Conservation (phyloP, 768 basidiomycete genomes). For the Lactarius hatsudake region DNA sequence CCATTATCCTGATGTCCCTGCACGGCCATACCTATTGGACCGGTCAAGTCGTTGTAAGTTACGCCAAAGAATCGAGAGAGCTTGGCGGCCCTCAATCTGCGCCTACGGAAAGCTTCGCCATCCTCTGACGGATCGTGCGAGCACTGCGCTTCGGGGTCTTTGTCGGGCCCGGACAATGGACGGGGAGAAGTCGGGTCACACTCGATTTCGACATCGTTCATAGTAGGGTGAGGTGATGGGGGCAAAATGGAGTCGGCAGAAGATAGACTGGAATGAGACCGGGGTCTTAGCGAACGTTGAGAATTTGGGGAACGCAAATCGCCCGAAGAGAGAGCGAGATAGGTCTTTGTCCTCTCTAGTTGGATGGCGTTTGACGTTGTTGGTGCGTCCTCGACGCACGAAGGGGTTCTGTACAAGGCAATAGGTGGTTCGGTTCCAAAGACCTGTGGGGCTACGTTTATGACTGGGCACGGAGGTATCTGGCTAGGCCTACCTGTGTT, state of each 20-base stretch:
- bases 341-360: conserved; percentile 30
- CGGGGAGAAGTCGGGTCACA: not conserved
- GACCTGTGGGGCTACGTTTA: conserved; percentile 35
- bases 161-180: not conserved
- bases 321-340: conserved; percentile 20
- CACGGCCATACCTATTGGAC: not conserved
- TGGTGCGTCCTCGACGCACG: conserved; percentile 24
- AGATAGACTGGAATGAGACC: conserved; percentile 19
- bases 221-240: not conserved
- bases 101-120: conserved; percentile 31
- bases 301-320: conserved; percentile 7
- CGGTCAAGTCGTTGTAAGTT: conserved; percentile 43
- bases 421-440: conserved; percentile 50
- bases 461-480: not conserved
- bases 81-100: conserved; percentile 51
- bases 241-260: conserved; percentile 12
- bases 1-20: not conserved
- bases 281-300: not conserved
- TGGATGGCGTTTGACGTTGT: conserved; percentile 11
- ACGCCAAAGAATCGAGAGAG: conserved; percentile 59
- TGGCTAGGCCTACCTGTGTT: conserved; percentile 41
- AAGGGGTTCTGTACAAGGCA: conserved; percentile 40
- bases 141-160: conserved; percentile 6
- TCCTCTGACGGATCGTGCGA: not conserved
- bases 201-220: conserved; percentile 1